Base-by-base conservation (phyloP, 2,329 filamentous ascomycete genomes). In the Lasiodiplodia sp. region DNA sequence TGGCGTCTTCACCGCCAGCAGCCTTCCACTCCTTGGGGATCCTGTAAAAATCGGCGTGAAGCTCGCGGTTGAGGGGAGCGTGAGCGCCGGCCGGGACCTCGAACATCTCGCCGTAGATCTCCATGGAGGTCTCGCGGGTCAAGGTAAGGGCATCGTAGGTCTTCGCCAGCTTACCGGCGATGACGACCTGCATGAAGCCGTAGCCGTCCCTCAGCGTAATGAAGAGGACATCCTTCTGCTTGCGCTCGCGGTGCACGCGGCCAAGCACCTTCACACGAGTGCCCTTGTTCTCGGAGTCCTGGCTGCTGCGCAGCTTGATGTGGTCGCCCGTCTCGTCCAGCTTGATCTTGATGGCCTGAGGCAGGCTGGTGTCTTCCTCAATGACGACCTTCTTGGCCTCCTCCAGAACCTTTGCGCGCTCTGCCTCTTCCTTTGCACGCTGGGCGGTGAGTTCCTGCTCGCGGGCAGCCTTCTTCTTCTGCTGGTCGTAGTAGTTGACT, bases 131-230 rank as follows among this genome's bases (percentile, higher is more conserved):
- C 82, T 95, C 94, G 71, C 91, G 89, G 38, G 93, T 92, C 73
- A 97, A 87, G 28, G 91, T 94, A 74, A 97, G 84, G 71, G 93
- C 92, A 77, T 97, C 93, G 83, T 96, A 96, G n/a, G 92, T 95
- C 85, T 93, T 94, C 73, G 93, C 91, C 74, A 98, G 86, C 71
- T 93, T 86, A 68, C 94, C 94, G 3, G 89, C 87, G 73, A 97
- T 84, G 71, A 97, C 87, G 77, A 93, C 94, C 84, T 97, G 94
- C 79, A 98, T 85, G 76, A 90, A 90, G 66, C 92, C 92, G 76
- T 94, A 92, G 69, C 94, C 94, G 77, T 96, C 93, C 71, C 90
- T 86, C 71, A 97, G 84, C n/a, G 91, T 95, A 77, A 97, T 86
- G 81, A 97, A 97, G 68, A 93, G 90, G 71, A 93, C 88, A 76